Evolutionary conservation across 768 basidiomycete species (phyloP), one percentile per base, ranked within the genome.

Genomic region (Auricularia heimuer): DNA sequence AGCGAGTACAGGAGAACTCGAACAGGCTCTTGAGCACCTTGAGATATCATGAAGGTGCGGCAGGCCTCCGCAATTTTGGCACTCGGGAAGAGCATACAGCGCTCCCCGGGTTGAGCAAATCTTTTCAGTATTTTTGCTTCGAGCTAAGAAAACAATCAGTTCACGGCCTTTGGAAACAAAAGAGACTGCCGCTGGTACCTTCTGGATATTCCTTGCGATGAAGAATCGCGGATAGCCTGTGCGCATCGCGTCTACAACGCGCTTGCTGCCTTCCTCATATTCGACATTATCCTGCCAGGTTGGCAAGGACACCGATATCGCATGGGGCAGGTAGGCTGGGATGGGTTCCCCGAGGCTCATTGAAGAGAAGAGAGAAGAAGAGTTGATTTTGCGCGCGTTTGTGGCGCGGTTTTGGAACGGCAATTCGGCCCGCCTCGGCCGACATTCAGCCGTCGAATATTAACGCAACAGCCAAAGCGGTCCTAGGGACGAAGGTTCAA

Each of bases 171-270:
- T 14, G 56, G 33, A 6, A 18, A 54, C 65, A 33, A 58, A 10
- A 56, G 58, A 63, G 11, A n/a, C 61, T 10, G 42, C 54, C 33
- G 33, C 34, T 44, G 21, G 29, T 11, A 94, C 96, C 80, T 92
- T 91, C 71, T 84, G 83, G 51, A 97, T 93, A 67, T 82, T 88
- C 35, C 85, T 76, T 74, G 97, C 91, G 63, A 98, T 89, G 75
- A 96, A 97, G 76, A 98, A 98, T 63, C 96, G 79, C 0, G 96
- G 96, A 72, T 98, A 99, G 3, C 95, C 96, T 3, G 86, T 83
- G 51, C 90, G 83, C 94, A 96, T 92, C 4, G 76, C 78, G 65
- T 89, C 82, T 1, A 90, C 71, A 4, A 98, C 86, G 44, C 94
- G 80, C 69, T 88, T 84, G 8, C 90, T 87, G 18, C 92, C 92